Evolutionary conservation across 805 yeast species (phyloP).

Genomic region (Starmerella sirachaensis): DNA sequence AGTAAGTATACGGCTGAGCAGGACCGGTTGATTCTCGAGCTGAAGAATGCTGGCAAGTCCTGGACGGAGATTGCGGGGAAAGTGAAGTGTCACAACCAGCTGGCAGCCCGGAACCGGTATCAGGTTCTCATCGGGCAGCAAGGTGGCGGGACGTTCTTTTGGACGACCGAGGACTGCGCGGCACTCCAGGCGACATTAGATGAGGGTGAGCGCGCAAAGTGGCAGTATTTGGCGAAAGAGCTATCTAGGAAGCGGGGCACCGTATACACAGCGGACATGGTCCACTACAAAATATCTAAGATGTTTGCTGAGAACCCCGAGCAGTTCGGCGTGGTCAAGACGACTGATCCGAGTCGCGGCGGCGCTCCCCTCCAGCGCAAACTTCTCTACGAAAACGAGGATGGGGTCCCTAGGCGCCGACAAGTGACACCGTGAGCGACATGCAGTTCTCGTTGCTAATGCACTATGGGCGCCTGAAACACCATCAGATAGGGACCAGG

Average conservation of each 20-base stretch:
- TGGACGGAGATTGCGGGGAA: conserved; percentile 66
- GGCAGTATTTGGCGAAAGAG: conserved; percentile 54
- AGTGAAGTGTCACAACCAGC: conserved; percentile 49
- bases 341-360: conserved; percentile 17
- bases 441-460: too few species aligned
- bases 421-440: too few species aligned
- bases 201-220: conserved; percentile 58
- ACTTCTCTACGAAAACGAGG: background rate
- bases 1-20: conserved; percentile 62
- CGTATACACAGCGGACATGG: conserved; percentile 39
- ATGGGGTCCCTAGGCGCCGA: too few species aligned
- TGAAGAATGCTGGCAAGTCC: conserved; percentile 50
- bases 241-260: conserved; percentile 42
- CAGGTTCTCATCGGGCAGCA: conserved; percentile 76
- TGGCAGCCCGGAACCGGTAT: conserved; percentile 67
- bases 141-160: conserved; percentile 57
- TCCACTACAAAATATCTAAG: conserved; percentile 42
- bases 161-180: conserved; percentile 46
- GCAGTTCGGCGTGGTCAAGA: conserved; percentile 40
- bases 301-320: conserved; percentile 46
- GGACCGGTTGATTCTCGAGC: conserved; percentile 48
- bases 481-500: too few species aligned
- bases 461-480: too few species aligned
- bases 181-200: conserved; percentile 45
- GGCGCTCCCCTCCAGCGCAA: conserved; percentile 20